Conservation (phyloP, 768 basidiomycete genomes). For the Hericium alpestre region DNA sequence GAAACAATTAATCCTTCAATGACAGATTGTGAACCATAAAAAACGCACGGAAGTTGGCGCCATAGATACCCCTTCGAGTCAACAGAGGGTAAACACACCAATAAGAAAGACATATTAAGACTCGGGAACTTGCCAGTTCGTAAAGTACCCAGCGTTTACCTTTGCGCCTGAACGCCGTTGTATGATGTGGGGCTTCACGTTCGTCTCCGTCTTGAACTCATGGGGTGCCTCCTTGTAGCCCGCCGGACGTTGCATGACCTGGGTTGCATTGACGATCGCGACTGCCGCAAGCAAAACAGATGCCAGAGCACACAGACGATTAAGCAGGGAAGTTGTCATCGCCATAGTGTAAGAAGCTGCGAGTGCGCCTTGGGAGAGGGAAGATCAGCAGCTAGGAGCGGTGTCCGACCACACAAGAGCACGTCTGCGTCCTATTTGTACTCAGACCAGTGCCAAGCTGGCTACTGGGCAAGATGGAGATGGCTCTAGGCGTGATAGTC, state of each 20-base stretch:
- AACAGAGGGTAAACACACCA: not conserved
- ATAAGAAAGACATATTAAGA: not conserved
- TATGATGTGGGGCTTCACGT: not conserved
- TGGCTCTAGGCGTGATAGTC: not conserved
- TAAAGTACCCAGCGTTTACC: slow-evolving; percentile 26
- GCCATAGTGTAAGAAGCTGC: not conserved
- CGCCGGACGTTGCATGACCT: slow-evolving; percentile 4
- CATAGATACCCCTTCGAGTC: slow-evolving; percentile 43
- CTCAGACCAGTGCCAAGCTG: not conserved
- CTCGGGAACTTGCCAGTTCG: slow-evolving; percentile 22
- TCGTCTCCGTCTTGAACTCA: slow-evolving; percentile 3
- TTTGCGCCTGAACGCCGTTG: slow-evolving; percentile 12
- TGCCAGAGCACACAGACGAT: not conserved
- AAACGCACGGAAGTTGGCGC: slow-evolving; percentile 48
- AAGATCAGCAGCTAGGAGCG: too few species aligned
- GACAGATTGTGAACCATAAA: not conserved
- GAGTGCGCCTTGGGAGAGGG: not conserved
- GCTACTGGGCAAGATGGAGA: not conserved
- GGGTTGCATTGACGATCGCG: slow-evolving; percentile 1
- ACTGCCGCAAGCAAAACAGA: not conserved
- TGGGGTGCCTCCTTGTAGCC: slow-evolving; percentile 1
- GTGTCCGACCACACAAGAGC: not conserved
- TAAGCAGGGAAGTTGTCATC: not conserved
- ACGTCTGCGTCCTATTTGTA: not conserved
- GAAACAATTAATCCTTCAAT: not conserved